These are phyloP conservation scores for Pseudozyma sp. DNA, from an alignment of 1,284 basidiomycete species.

Conservation along the genomic window DNA sequence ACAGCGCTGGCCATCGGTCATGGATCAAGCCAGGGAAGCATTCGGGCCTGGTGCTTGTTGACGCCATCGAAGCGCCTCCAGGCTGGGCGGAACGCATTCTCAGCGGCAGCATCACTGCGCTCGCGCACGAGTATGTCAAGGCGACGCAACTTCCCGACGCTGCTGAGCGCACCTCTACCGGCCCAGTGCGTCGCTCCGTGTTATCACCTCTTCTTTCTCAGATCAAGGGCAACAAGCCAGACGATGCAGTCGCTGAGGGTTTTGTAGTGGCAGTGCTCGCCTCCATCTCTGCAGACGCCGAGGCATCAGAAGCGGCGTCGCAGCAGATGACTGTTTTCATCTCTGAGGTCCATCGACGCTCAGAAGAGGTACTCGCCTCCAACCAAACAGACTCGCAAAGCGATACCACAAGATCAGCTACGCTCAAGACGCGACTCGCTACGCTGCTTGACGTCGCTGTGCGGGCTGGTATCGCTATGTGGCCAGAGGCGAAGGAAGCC, in stretches of 20 bases:
- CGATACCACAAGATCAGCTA: not conserved
- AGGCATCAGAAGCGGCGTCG: not conserved
- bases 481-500: not conserved
- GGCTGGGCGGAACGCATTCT: conserved; percentile 58
- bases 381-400: not conserved
- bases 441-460: conserved; percentile 24
- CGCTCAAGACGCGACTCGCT: conserved; percentile 22
- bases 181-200: conserved; percentile 12
- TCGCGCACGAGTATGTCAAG: conserved; percentile 65
- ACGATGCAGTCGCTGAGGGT: conserved; percentile 10
- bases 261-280: conserved; percentile 24
- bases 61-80: conserved; percentile 31
- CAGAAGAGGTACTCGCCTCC: conserved; percentile 14
- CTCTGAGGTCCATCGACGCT: conserved; percentile 12
- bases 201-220: conserved; percentile 12
- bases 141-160: conserved; percentile 51
- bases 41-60: conserved; percentile 51
- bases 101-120: conserved; percentile 49
- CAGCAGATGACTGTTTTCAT: conserved; percentile 13
- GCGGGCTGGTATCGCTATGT: conserved; percentile 19
- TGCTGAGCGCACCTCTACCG: not conserved
- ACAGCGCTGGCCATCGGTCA: conserved; percentile 11
- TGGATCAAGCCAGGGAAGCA: conserved; percentile 56
- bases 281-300: conserved; percentile 4
- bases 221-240: not conserved